These are phyloP conservation scores for Plectosphaerella cucumerina DNA, from an alignment of 2,329 filamentous ascomycete species.

Conservation along the genomic window DNA sequence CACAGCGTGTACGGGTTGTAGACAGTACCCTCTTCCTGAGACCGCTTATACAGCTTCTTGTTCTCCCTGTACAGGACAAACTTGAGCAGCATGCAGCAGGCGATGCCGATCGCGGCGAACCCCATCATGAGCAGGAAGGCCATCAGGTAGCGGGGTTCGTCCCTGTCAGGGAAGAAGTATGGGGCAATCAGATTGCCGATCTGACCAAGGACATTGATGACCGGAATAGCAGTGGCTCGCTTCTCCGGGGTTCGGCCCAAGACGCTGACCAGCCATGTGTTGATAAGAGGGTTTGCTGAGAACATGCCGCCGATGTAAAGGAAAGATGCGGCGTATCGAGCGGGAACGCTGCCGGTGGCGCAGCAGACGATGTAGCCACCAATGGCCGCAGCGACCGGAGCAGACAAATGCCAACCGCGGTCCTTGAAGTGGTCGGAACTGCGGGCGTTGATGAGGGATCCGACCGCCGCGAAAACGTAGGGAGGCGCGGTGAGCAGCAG, in stretches of 20 bases:
- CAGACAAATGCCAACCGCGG: constrained; percentile 37
- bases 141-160: constrained; percentile 32
- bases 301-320: constrained; percentile 25
- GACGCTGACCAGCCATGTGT: constrained; percentile 31
- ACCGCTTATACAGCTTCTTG: neutral
- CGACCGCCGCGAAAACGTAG: constrained; percentile 22
- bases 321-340: constrained; percentile 22
- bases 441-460: constrained; percentile 17
- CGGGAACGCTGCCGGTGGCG: constrained; percentile 18
- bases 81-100: constrained; percentile 7
- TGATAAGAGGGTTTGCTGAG: constrained; percentile 30
- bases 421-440: constrained; percentile 36
- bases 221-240: constrained; percentile 30
- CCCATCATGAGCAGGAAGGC: constrained; percentile 29
- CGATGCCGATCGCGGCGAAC: constrained; percentile 27
- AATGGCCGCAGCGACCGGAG: constrained; percentile 31
- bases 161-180: constrained; percentile 34
- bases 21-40: neutral
- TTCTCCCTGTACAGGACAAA: neutral
- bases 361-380: constrained; percentile 29
- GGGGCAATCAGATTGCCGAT: constrained; percentile 34
- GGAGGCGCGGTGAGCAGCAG: constrained; percentile 40
- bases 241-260: constrained; percentile 37
- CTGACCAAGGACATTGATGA: constrained; percentile 20
- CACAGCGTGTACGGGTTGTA: constrained; percentile 1